Conservation (phyloP, 2,329 filamentous ascomycete species). For the Ceratocystis harringtonii region DNA sequence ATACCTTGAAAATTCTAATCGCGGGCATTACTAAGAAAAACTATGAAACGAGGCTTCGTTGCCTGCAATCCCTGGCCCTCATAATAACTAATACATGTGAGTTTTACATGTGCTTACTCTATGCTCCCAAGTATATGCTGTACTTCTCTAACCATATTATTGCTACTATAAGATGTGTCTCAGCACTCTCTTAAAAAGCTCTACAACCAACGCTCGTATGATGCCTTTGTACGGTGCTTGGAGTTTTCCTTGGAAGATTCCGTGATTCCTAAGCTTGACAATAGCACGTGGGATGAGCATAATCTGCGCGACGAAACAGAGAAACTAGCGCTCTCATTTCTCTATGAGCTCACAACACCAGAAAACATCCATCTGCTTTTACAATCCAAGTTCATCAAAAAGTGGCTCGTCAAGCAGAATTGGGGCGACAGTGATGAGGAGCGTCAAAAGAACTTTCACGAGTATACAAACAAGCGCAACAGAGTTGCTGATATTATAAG, state of each 20-base stretch:
- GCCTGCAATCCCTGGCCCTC: conserved; percentile 40
- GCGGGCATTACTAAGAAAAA: conserved; percentile 43
- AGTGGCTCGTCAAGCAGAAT: conserved; percentile 59
- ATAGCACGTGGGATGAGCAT: conserved; percentile 47
- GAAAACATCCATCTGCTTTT: conserved; percentile 39
- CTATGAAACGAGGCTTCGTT: conserved; percentile 43
- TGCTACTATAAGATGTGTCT: conserved; percentile 27
- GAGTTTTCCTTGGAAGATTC: conserved; percentile 39
- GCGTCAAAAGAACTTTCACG: conserved; percentile 37
- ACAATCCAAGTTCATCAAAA: conserved; percentile 50
- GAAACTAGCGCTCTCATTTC: conserved; percentile 43
- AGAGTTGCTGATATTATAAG: conserved; percentile 38
- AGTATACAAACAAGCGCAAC: conserved; percentile 29
- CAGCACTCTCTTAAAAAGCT: conserved; percentile 24
- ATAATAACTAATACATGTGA: conserved; percentile 31
- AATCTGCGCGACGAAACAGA: conserved; percentile 46
- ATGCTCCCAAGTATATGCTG: background rate
- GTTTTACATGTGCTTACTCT: conserved; percentile 6
- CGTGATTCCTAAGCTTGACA: conserved; percentile 36
- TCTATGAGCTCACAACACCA: conserved; percentile 39
- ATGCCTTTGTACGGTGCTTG: conserved; percentile 44
- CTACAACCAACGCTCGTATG: conserved; percentile 36
- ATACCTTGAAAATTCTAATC: conserved; percentile 36
- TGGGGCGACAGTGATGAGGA: conserved; percentile 46
- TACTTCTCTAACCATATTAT: background rate